Conservation (phyloP, 345 rosid species). For the Aurinia saxatilis region DNA sequence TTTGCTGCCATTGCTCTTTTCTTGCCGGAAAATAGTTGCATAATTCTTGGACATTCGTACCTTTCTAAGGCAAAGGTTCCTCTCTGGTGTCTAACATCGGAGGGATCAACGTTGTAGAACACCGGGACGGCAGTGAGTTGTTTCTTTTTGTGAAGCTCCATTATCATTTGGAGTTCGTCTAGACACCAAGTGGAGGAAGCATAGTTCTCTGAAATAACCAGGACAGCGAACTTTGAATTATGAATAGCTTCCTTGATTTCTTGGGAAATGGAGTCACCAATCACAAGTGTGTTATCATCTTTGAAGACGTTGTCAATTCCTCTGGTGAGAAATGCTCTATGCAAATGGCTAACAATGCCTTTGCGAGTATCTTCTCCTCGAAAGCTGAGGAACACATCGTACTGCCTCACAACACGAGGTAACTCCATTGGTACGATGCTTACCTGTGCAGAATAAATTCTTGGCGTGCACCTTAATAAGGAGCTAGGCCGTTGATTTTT, state of each 20-base stretch:
- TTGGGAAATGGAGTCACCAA: constrained; percentile 6
- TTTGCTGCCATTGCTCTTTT: neutral
- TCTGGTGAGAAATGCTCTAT: neutral
- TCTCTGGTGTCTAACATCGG: constrained; percentile 7
- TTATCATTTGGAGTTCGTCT: constrained; percentile 12
- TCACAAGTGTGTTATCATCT: constrained; percentile 1
- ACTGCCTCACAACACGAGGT: neutral
- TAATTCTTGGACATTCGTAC: neutral
- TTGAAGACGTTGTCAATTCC: neutral
- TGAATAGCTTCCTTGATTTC: constrained; percentile 6
- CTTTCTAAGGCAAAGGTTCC: constrained; percentile 18
- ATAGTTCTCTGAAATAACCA: neutral
- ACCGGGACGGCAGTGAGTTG: constrained; percentile 9
- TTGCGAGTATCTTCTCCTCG: constrained; percentile 21
- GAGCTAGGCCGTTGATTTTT: neutral
- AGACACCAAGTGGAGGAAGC: constrained; percentile 20
- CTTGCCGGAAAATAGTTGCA: neutral
- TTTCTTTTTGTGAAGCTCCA: constrained; percentile 1
- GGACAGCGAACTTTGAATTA: neutral
- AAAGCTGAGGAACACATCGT: constrained; percentile 28
- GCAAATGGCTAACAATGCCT: constrained; percentile 17
- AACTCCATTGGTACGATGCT: neutral
- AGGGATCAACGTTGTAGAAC: constrained; percentile 17
- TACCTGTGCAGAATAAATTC: neutral
- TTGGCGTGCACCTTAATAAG: neutral